Percentiles rank a stretch among this genome's conserved stretches.
Evolutionary conservation across 176 grass and related monocot genomes (phyloP).

Genomic region (Oryza glaberrima): DNA sequence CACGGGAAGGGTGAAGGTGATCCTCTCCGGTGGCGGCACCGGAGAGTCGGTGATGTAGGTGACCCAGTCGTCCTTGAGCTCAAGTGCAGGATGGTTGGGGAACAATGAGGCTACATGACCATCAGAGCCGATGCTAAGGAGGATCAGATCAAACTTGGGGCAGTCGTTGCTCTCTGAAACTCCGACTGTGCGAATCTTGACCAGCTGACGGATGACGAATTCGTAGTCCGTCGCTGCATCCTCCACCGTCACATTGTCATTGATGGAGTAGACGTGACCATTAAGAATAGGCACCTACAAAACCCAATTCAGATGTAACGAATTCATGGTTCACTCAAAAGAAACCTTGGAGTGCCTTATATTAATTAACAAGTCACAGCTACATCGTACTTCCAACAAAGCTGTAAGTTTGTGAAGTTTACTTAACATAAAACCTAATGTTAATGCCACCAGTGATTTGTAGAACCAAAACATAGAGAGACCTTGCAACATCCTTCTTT

Average conservation of each 20-base stretch:
- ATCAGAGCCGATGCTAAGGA: slow-evolving; percentile 54
- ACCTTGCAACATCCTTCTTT: background rate
- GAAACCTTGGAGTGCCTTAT: background rate
- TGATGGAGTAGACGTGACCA: slow-evolving; percentile 63
- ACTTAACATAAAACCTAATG: slow-evolving; percentile 21
- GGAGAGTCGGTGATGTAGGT: slow-evolving; percentile 65
- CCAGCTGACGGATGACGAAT: slow-evolving; percentile 60
- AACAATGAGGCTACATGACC: slow-evolving; percentile 68
- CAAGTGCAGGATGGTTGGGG: slow-evolving; percentile 54
- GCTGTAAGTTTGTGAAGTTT: background rate
- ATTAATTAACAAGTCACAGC: background rate
- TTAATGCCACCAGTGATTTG: slow-evolving; percentile 1
- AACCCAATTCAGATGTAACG: background rate
- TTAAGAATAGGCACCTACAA: slow-evolving; percentile 67
- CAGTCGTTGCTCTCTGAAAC: slow-evolving; percentile 58
- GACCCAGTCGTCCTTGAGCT: slow-evolving; percentile 58
- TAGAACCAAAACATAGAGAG: background rate
- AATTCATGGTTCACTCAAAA: slow-evolving; percentile 26
- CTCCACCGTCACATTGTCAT: slow-evolving; percentile 61
- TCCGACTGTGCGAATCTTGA: slow-evolving; percentile 53
- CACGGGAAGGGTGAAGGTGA: slow-evolving; percentile 70
- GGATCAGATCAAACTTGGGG: slow-evolving; percentile 72
- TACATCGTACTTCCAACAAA: background rate
- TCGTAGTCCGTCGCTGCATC: slow-evolving; percentile 68
- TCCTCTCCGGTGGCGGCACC: slow-evolving; percentile 67